phyloP scores from a whole-genome alignment of 2,329 filamentous ascomycete species.

The Ophiostoma fasciatum region DNA sequence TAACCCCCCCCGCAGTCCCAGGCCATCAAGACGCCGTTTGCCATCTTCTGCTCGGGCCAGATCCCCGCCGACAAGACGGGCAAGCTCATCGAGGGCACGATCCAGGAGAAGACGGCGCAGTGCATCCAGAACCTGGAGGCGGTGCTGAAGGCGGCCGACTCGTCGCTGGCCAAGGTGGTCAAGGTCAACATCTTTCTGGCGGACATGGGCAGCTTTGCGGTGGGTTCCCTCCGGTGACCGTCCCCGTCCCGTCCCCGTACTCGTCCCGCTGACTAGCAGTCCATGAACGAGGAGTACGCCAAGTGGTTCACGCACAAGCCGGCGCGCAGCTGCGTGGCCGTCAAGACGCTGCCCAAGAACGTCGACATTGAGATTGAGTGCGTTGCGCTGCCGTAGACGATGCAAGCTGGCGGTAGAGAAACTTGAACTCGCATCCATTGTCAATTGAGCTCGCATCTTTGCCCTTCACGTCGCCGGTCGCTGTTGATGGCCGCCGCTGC shows the following conservation, averaged over 20 bases:
- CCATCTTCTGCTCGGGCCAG: conserved; percentile 53
- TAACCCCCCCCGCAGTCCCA: conserved; percentile 25
- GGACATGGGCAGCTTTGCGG: conserved; percentile 77
- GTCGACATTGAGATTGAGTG: conserved; percentile 85
- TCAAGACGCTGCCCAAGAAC: conserved; percentile 75
- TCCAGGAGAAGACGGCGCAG: conserved; percentile 46
- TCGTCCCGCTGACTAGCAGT: conserved; percentile 19
- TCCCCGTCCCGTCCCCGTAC: not conserved
- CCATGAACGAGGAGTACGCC: conserved; percentile 76
- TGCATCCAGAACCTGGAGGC: conserved; percentile 67
- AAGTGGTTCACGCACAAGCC: conserved; percentile 76
- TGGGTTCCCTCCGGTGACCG: conserved; percentile 21
- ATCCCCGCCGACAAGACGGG: conserved; percentile 52
- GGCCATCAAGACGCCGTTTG: conserved; percentile 48
- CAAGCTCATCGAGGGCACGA: conserved; percentile 41
- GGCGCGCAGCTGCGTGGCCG: conserved; percentile 77
- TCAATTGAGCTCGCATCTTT: no score
- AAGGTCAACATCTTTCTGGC: conserved; percentile 87
- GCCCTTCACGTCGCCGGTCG: no score
- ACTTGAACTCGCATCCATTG: no score
- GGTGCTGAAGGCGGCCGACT: conserved; percentile 70
- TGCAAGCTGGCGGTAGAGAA: no score
- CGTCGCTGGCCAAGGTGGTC: conserved; percentile 63
- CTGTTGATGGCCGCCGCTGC: no score
- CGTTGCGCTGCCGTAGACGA: conserved; percentile 55